Base-by-base conservation (phyloP, 441 rosid species). In the Arabidopsis hybrid region DNA sequence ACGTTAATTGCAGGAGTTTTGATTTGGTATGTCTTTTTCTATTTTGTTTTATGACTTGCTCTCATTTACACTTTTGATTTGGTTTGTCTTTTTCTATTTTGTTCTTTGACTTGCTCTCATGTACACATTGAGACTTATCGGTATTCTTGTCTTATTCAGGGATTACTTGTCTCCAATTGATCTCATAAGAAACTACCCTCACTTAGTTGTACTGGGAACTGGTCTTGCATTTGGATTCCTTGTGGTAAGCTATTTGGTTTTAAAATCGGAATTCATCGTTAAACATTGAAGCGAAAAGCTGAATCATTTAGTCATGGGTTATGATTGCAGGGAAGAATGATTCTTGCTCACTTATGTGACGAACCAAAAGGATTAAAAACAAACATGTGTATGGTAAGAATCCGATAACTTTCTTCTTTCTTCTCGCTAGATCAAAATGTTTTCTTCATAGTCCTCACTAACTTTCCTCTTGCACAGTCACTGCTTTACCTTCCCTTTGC, bases 221-320 rank as follows among this genome's bases (percentile, higher is more conserved):
- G 98, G 99, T 76, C 97, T 95, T 81, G 96, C 99, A 40, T 95
- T 93, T 81, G 99, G 99, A 43, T 95, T 95, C 82, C 92, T 93
- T 55, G 99, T 95, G 99, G 99, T 95, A 89, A 78, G 91, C 31
- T 39, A 1, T 31, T n/a, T 66, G 21, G 35, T 69, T 45, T 75
- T 0, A 2, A 16, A 56, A 16, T 62, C 2, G 0, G 0, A 55
- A 16, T 36, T 53, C 5, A 2, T 55, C 14, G 10, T 26, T 60
- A 1, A 10, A 21, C 36, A 57, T 12, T 16, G 60, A 64, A 47
- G 6, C 8, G 1, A 59, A 64, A 60, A 75, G 63, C 64, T 75
- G 63, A 67, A 46, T 34, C 65, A 11, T n/a, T n/a, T 51, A 6
- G 34, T 77, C 29, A 40, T 2, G 12, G 26, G 18, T 69, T 45